Evolutionary conservation across 2,329 filamentous ascomycete species (phyloP).

Genomic region (Allantophomopsis lycopodina): DNA sequence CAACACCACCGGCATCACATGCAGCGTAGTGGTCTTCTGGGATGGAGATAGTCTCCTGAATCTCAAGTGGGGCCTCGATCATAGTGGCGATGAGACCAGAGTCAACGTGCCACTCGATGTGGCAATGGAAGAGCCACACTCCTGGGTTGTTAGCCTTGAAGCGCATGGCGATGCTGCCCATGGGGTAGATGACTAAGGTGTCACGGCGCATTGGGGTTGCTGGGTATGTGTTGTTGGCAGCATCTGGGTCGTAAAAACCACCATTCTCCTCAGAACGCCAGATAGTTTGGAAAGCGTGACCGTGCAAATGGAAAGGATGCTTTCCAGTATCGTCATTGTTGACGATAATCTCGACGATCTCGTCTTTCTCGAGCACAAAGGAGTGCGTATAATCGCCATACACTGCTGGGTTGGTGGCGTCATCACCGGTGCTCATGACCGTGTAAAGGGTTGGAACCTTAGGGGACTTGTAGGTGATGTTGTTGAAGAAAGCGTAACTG

Average conservation of each 20-base stretch:
- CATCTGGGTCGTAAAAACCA: slow-evolving; percentile 35
- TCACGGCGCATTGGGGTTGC: slow-evolving; percentile 52
- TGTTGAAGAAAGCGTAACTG: slow-evolving; percentile 50
- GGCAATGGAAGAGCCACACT: slow-evolving; percentile 66
- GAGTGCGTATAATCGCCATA: slow-evolving; percentile 55
- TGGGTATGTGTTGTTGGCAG: slow-evolving; percentile 32
- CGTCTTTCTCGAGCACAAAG: slow-evolving; percentile 53
- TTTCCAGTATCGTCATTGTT: slow-evolving; percentile 62
- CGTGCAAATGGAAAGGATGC: slow-evolving; percentile 67
- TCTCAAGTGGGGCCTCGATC: slow-evolving; percentile 43
- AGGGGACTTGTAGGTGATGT: slow-evolving; percentile 46
- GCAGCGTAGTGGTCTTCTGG: slow-evolving; percentile 42
- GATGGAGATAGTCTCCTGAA: slow-evolving; percentile 47
- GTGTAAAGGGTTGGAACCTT: slow-evolving; percentile 58
- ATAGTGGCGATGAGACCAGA: slow-evolving; percentile 54
- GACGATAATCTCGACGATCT: slow-evolving; percentile 60
- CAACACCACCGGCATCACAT: slow-evolving; percentile 37
- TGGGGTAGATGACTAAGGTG: slow-evolving; percentile 48
- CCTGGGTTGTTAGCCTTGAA: slow-evolving; percentile 56
- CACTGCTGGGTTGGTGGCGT: slow-evolving; percentile 40
- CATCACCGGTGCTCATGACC: slow-evolving; percentile 37
- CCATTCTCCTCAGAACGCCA: slow-evolving; percentile 43
- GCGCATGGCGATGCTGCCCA: slow-evolving; percentile 55
- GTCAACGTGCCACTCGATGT: slow-evolving; percentile 65
- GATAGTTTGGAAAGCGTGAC: slow-evolving; percentile 58